Evolutionary conservation across 495 filamentous ascomycete genomes (phyloP).

Genomic region (Neurospora sp.): DNA sequence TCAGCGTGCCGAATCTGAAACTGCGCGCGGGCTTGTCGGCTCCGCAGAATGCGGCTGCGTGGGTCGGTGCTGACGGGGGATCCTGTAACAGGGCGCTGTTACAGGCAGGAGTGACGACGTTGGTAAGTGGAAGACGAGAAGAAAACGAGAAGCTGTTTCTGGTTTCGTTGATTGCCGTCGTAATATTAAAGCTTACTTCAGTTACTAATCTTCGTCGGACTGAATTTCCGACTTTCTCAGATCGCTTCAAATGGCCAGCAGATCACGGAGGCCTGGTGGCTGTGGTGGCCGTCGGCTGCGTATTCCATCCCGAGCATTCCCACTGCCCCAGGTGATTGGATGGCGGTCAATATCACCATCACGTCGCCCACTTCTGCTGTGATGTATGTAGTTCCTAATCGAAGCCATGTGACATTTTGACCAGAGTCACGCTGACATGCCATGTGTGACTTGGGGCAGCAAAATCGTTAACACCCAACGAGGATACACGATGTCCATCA

Average conservation of each 20-base stretch:
- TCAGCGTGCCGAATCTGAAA: constrained; percentile 16
- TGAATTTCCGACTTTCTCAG: not conserved
- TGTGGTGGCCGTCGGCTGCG: constrained; percentile 50
- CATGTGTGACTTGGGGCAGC: not conserved
- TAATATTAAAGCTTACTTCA: not conserved
- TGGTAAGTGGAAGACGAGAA: constrained; percentile 8
- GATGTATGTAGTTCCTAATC: constrained; percentile 16
- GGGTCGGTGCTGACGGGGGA: constrained; percentile 24
- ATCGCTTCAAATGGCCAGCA: constrained; percentile 21
- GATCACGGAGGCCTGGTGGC: constrained; percentile 45
- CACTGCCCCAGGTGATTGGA: constrained; percentile 44
- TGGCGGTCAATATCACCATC: constrained; percentile 41
- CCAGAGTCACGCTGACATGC: not conserved
- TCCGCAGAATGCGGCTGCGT: constrained; percentile 20
- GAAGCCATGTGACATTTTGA: not conserved
- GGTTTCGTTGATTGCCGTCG: not conserved
- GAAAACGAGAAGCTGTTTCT: too few species aligned
- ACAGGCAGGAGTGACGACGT: constrained; percentile 22
- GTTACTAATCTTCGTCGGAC: not conserved
- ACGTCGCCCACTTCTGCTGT: constrained; percentile 33
- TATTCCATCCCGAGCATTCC: constrained; percentile 38
- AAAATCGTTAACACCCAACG: constrained; percentile 37
- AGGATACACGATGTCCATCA: constrained; percentile 38
- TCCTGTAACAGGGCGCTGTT: constrained; percentile 15
- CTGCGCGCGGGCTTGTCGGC: constrained; percentile 9